These are phyloP conservation scores for Xylaria bambusicola DNA, from an alignment of 495 filamentous ascomycete species.

Conservation along the genomic window DNA sequence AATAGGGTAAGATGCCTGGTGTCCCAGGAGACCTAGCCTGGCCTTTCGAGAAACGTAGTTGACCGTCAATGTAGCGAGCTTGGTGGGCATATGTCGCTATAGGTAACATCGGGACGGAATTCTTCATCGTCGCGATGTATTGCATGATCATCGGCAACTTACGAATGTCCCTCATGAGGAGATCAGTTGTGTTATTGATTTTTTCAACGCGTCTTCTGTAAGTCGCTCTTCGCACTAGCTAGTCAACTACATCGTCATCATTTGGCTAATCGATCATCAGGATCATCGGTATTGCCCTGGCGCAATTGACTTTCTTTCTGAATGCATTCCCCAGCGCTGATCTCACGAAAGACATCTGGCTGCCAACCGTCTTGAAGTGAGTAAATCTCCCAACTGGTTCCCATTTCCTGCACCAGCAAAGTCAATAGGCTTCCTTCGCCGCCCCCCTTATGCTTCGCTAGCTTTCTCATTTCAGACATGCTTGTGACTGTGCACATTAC, in stretches of 20 bases:
- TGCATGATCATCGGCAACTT: constrained; percentile 38
- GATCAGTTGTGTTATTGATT: constrained; percentile 31
- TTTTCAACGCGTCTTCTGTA: constrained; percentile 44
- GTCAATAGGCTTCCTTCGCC: no score
- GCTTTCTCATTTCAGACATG: no score
- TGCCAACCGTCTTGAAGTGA: constrained; percentile 31
- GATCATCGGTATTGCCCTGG: constrained; percentile 6
- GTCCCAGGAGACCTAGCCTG: background rate
- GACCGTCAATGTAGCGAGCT: constrained; percentile 21
- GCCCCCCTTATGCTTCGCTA: no score
- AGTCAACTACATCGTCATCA: background rate
- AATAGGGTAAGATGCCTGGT: constrained; percentile 42
- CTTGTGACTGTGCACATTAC: no score
- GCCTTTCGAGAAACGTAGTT: background rate
- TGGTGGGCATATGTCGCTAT: constrained; percentile 45
- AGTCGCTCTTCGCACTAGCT: constrained; percentile 12
- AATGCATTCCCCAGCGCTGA: constrained; percentile 20
- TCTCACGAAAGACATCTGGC: constrained; percentile 33
- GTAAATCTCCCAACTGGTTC: no score
- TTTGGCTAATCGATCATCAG: constrained; percentile 26
- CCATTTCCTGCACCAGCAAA: no score
- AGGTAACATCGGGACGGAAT: constrained; percentile 42
- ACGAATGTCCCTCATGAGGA: constrained; percentile 37
- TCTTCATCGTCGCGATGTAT: constrained; percentile 37
- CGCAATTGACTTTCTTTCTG: constrained; percentile 38